Percentiles rank a stretch among this genome's conserved stretches.
phyloP scores from a whole-genome alignment of 2,329 filamentous ascomycete genomes.

The Ophiostoma himal-ulmi region DNA sequence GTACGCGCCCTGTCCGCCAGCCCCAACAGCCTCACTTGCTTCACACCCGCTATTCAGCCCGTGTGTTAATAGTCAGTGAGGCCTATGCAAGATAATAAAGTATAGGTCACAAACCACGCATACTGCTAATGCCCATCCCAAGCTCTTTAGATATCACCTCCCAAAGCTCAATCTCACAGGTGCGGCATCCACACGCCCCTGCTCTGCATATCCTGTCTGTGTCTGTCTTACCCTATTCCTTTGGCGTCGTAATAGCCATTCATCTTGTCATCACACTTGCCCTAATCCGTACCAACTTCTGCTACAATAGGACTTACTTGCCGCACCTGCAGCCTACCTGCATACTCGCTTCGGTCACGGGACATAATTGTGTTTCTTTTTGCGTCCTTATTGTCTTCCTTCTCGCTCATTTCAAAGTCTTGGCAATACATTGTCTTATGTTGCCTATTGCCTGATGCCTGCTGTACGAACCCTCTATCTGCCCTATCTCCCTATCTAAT shows the following conservation, averaged over 20 bases:
- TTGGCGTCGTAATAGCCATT: background rate
- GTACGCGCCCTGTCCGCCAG: background rate
- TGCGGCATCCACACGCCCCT: background rate
- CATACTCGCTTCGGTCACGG: constrained; percentile 1
- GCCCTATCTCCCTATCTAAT: no score
- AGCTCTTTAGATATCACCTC: background rate
- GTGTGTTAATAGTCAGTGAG: background rate
- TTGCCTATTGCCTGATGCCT: background rate
- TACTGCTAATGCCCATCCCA: background rate
- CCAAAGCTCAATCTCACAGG: background rate
- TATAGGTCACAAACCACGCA: background rate
- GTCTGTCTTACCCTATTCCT: background rate
- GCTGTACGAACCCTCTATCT: no score
- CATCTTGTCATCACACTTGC: background rate
- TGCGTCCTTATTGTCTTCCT: background rate
- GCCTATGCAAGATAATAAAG: background rate
- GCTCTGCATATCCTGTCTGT: background rate
- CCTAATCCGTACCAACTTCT: background rate
- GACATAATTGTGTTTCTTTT: constrained; percentile 1
- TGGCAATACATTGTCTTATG: background rate
- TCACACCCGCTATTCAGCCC: background rate
- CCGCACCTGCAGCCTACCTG: constrained; percentile 1
- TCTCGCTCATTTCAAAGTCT: background rate
- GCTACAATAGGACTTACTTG: background rate
- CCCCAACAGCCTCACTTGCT: background rate